Evolutionary conservation across 108 stramenopile genomes (phyloP), one percentile per base, ranked within the genome.

Genomic region (Stephanodiscus triporus): DNA sequence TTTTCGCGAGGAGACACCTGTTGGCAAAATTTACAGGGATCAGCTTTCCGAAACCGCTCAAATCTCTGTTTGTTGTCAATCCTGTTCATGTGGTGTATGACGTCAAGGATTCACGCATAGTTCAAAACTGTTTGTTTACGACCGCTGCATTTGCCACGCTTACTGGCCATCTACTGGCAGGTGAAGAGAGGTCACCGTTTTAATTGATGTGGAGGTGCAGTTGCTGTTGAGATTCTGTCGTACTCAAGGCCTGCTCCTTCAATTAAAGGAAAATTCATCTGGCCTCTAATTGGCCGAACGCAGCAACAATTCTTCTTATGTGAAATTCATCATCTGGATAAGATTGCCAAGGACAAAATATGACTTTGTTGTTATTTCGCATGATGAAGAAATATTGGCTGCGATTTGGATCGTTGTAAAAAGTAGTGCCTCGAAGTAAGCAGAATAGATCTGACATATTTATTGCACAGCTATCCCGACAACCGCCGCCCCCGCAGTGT

Each of bases 211-310:
- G 55, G 38, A 14, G 63, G 66, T 61, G 65, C 47, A 30, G 76
- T 77, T 56, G 69, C 57, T 36, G 65, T 78, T 27, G 77, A 78
- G 47, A 78, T 78, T 59, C 17, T 66, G 13, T 78, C 70, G 49
- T 78, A 54, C 38, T 78, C 77, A 29, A 63, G 65, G 49, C 42
- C 77, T 27, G 63, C 70, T 53, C 58, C 70, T 23, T 70, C 77
- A 10, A n/a, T 71, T 27, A 30, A 34, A 11, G 77, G 77, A 34
- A 65, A 51, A 59, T 48, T 49, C 9, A 36, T 78, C 9, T 78
- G 77, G 77, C 77, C 77, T 58, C 45, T 78, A n/a, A 66, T 78
- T 66, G 70, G 77, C 5, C 29, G 65, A 50, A 66, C 71, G 70
- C 77, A 78, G 60, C 63, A 59, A 38, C 38, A 38, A 32, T 78